Conservation (phyloP, 106 monocot genomes). For the Iris macrosiphon region DNA sequence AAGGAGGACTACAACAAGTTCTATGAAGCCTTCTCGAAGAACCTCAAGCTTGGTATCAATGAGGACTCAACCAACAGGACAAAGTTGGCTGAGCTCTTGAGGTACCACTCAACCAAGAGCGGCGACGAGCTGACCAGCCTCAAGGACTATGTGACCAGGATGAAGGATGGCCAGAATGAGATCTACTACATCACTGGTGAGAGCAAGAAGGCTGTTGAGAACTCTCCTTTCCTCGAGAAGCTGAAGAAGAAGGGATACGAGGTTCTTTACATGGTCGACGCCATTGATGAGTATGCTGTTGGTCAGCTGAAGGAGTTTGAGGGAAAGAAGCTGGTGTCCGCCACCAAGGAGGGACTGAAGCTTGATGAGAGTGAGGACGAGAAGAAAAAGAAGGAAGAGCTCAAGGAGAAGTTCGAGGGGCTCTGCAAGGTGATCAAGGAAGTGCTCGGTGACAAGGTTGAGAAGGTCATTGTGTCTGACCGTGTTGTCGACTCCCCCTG, state of each 20-base stretch:
- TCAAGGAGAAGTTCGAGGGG: slow-evolving; percentile 9
- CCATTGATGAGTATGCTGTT: slow-evolving; percentile 13
- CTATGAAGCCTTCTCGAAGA: slow-evolving; percentile 15
- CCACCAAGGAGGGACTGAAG: slow-evolving; percentile 16
- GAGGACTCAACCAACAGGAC: slow-evolving; percentile 15
- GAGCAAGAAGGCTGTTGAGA: slow-evolving; percentile 19
- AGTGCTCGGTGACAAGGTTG: slow-evolving; percentile 4
- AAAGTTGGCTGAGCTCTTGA: slow-evolving; percentile 9
- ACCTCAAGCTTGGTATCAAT: slow-evolving; percentile 15
- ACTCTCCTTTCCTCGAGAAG: slow-evolving; percentile 15
- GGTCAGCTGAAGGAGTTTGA: slow-evolving; percentile 17
- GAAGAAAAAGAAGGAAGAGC: slow-evolving; percentile 15
- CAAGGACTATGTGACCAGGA: slow-evolving; percentile 20
- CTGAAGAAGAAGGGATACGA: slow-evolving; percentile 17
- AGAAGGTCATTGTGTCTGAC: slow-evolving; percentile 11
- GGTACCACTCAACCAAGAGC: slow-evolving; percentile 19
- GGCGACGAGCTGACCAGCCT: slow-evolving; percentile 15
- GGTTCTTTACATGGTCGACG: slow-evolving; percentile 17
- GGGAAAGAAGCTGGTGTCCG: slow-evolving; percentile 18
- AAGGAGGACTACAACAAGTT: slow-evolving; percentile 21
- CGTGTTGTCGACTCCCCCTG: slow-evolving; percentile 13
- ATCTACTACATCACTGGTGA: slow-evolving; percentile 24
- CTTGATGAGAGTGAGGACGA: slow-evolving; percentile 20
- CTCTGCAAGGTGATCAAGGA: slow-evolving; percentile 17
- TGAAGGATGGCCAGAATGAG: slow-evolving; percentile 17